Evolutionary conservation across 345 rosid species (phyloP).

Genomic region (Gossypium raimondii): DNA sequence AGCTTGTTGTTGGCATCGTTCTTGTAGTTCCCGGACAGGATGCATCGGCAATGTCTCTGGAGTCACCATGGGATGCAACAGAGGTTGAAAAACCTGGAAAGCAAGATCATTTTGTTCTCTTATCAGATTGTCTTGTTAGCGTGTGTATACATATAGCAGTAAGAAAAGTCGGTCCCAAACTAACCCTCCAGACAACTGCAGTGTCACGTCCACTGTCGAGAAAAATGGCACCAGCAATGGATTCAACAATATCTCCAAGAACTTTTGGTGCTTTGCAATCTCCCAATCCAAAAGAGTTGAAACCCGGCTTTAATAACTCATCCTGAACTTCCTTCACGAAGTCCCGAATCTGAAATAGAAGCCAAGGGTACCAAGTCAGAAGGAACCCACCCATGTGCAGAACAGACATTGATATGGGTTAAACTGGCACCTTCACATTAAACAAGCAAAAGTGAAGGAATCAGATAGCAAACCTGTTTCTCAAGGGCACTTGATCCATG

Average conservation of each 20-base stretch:
- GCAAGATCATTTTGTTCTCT: background rate
- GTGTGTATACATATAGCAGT: background rate
- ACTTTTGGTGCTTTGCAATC: slow-evolving; percentile 99
- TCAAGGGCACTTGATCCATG: slow-evolving; percentile 99
- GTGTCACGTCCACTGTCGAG: slow-evolving; percentile 81
- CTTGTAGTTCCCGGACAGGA: slow-evolving; percentile 99
- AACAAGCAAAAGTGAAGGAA: slow-evolving; percentile 5
- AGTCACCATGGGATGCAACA: slow-evolving; percentile 95
- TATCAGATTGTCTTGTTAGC: slow-evolving; percentile 5
- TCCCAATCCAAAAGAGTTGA: slow-evolving; percentile 95
- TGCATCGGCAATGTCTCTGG: slow-evolving; percentile 99
- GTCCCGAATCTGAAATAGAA: slow-evolving; percentile 67
- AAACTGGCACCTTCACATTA: background rate
- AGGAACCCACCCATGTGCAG: slow-evolving; percentile 2
- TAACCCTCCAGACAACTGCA: slow-evolving; percentile 83
- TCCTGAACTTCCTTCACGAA: slow-evolving; percentile 85
- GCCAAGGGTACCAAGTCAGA: slow-evolving; percentile 17
- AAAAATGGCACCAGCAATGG: slow-evolving; percentile 96
- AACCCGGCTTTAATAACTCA: slow-evolving; percentile 78
- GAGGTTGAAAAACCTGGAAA: slow-evolving; percentile 80
- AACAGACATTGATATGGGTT: background rate
- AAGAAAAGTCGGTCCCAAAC: slow-evolving; percentile 18
- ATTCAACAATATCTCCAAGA: slow-evolving; percentile 94
- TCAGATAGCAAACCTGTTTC: slow-evolving; percentile 59
- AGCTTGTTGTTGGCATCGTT: slow-evolving; percentile 97